Evolutionary conservation across 352 stramenopile genomes (phyloP).

Genomic region (Phytophthora hybrid): DNA sequence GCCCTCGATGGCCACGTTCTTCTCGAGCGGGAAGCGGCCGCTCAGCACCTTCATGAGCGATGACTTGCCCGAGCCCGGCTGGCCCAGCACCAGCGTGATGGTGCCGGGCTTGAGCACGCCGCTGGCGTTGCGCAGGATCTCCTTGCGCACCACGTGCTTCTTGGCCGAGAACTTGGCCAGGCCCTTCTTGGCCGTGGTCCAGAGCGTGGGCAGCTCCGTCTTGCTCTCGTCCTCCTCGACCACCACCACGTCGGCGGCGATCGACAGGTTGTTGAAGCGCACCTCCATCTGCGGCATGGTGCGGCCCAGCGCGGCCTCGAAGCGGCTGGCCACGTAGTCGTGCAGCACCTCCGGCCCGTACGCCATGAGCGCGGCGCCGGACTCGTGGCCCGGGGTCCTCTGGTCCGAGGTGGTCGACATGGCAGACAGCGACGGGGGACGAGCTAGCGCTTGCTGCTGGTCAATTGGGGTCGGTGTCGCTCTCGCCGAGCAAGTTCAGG

Average conservation of each 20-base stretch:
- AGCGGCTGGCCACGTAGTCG: slow-evolving; percentile 37
- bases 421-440: not conserved
- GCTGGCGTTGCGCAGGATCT: slow-evolving; percentile 60
- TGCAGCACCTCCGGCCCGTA: slow-evolving; percentile 47
- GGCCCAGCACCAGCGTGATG: slow-evolving; percentile 35
- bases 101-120: slow-evolving; percentile 55
- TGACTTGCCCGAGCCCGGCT: slow-evolving; percentile 38
- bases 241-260: slow-evolving; percentile 39
- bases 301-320: slow-evolving; percentile 47
- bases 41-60: slow-evolving; percentile 40
- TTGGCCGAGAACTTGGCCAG: slow-evolving; percentile 40
- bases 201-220: slow-evolving; percentile 50
- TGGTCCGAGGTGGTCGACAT: slow-evolving; percentile 22
- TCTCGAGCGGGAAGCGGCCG: slow-evolving; percentile 52
- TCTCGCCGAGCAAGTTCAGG: slow-evolving; percentile 32
- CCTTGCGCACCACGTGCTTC: slow-evolving; percentile 53
- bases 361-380: slow-evolving; percentile 43
- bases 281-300: slow-evolving; percentile 62
- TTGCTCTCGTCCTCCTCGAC: slow-evolving; percentile 30
- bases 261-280: slow-evolving; percentile 32
- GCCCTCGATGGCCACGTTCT: slow-evolving; percentile 46
- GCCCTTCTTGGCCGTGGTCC: slow-evolving; percentile 48
- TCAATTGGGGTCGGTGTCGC: slow-evolving; percentile 18
- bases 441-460: slow-evolving; percentile 1
- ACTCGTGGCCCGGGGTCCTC: slow-evolving; percentile 37